These are phyloP conservation scores for Benincasa hispida DNA, from an alignment of 306 rosid genomes.

Conservation along the genomic window DNA sequence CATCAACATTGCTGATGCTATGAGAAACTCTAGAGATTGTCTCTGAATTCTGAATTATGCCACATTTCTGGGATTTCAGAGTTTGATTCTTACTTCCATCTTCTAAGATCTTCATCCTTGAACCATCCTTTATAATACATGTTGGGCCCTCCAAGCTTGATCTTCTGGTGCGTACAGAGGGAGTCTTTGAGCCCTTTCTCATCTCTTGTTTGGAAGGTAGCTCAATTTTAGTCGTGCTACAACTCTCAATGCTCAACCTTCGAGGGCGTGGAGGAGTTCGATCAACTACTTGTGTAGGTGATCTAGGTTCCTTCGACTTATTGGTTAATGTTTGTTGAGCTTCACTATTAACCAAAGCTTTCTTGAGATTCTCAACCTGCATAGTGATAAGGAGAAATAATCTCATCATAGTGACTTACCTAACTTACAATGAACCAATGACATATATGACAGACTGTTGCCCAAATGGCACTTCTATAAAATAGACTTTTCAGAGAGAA, in stretches of 20 bases:
- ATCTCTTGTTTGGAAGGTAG: conserved; percentile 27
- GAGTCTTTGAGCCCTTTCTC: conserved; percentile 30
- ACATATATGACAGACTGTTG: neutral
- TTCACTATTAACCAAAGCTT: conserved; percentile 57
- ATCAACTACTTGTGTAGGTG: conserved; percentile 17
- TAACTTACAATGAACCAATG: neutral
- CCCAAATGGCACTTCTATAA: too few species aligned
- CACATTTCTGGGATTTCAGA: neutral
- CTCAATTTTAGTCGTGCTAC: conserved; percentile 28
- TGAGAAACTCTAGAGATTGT: neutral
- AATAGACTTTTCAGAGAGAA: neutral
- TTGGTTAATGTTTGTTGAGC: conserved; percentile 17
- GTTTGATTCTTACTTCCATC: conserved; percentile 29
- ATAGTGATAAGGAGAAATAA: conserved; percentile 5
- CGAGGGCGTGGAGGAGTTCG: conserved; percentile 51
- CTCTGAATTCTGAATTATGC: neutral
- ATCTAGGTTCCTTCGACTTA: conserved; percentile 30
- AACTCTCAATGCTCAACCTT: conserved; percentile 72
- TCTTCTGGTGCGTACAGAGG: conserved; percentile 46
- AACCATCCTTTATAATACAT: conserved; percentile 39
- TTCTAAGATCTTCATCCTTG: conserved; percentile 19
- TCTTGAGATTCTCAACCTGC: conserved; percentile 70
- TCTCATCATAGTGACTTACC: neutral
- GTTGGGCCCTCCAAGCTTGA: conserved; percentile 70
- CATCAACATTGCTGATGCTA: neutral